Base-by-base conservation (phyloP, 371 early-diverging fungal species). In the Apophysomyces trapeziformis region DNA sequence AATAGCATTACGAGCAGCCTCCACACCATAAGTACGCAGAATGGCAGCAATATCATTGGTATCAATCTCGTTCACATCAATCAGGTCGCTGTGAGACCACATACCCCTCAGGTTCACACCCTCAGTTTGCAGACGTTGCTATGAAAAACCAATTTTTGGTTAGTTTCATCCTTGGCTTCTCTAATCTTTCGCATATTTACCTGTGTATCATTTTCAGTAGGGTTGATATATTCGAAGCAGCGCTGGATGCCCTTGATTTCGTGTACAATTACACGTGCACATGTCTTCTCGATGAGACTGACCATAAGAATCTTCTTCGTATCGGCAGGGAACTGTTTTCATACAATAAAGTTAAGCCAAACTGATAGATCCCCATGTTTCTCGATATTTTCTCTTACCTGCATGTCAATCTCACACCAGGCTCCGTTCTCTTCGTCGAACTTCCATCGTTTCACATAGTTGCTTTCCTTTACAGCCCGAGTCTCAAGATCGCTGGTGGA, bases 41-140 rank as follows among this genome's bases (percentile, higher is more conserved):
- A 99, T 90, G 11, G 96, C 95, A 47, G 93, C 92, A 80, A 99
- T 95, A 74, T 99, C 99, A 86, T 99, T 99, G 68, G 99, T 95
- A 74, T 93, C 90, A 64, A 98, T 91, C 46, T 84, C 79, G 79
- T 93, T 87, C 58, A 97, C 79, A 71, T 98, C 95, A 66, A 97
- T 87, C 72, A 91, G 74, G 66, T 92, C 78, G 59, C 79, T 74
- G 67, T 82, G 79, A 56, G 86, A 82, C 98, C 97, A 98, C 81
- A 98, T 91, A 63, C 96, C 98, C 57, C 79, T 79, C 47, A 99
- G 78, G 80, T 96, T 98, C 69, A 92, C 87, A 74, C 99, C 99
- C 62, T 97, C 96, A 2, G 97, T 93, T 58, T 93, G 92, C 50
- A 96, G 69, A 57, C 76, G 77, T 75, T 81, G 78, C 73, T 80